Evolutionary conservation across 2,329 filamentous ascomycete species (phyloP), one percentile per base, ranked within the genome.

Genomic region (Emergomyces orientalis): DNA sequence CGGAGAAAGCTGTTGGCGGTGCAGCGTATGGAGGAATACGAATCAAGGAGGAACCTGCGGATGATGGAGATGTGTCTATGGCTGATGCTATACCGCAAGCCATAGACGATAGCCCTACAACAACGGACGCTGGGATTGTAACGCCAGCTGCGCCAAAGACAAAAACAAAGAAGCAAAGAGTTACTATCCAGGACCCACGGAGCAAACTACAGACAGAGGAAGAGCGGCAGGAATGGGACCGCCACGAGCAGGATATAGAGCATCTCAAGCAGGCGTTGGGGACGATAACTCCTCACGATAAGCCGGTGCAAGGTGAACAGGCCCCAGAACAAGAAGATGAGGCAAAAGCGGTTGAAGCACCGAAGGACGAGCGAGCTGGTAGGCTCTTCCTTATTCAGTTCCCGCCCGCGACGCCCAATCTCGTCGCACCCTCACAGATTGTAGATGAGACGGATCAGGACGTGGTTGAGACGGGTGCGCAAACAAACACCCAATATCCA

Each of bases 331-430:
- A 65, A 3, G 67, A 69, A 56, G 66, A 67, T 45, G 65, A 69
- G 63, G 22, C 56, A 60, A 66, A 65, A n/a, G 72, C 69, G 51
- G 7, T 27, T 30, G 71, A 75, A 34, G 59, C 59, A 13, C 66
- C 63, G 58, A 69, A 76, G 68, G 79, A 76, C 60, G 76, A 76
- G 51, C 76, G 79, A 22, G 74, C 81, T 43, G 81, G 85, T 61
- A 80, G 82, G 63, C 78, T 85, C 61, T 87, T 87, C 70, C 77
- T 87, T 60, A 83, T 87, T 71, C 85, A 87, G 71, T 82, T 87
- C 68, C 85, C 85, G 14, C 84, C 85, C 0, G 78, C 85, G 63
- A 81, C 86, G 3, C 85, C 85, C 5, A 81, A 82, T 63, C 78
- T 87, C 30, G 67, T 76, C 43, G 69, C 78, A 11, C 74, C 79